Base-by-base conservation (phyloP, 2,329 filamentous ascomycete species). In the Aspergillus tanneri region DNA sequence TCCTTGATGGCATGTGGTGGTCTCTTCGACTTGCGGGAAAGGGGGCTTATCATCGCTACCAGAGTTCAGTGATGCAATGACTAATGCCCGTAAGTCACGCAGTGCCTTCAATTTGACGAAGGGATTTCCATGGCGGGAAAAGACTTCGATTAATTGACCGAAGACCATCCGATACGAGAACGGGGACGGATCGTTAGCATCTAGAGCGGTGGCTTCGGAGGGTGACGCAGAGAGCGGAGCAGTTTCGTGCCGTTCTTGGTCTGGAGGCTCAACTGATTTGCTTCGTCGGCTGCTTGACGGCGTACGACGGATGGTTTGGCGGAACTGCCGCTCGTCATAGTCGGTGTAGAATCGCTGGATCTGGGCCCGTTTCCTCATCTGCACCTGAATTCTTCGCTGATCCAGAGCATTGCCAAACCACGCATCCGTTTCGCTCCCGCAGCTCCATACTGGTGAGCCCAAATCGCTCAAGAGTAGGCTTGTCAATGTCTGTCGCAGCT, bases 391-490 rank as follows among this genome's bases (percentile, higher is more conserved):
- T 8, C 68, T 77, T 70, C 56, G 75, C 71, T 60, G 77, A 72
- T 81, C 79, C 8, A 76, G 58, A 5, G 73, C 71, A 47, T 73
- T 78, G 55, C 60, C 69, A 57, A 96, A 93, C 87, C 92, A 96
- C 3, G 78, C 78, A 66, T 97, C 93, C 0, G 92, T 97, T 72
- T 99, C 93, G 34, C 90, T 95, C 3, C 93, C 93, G 42, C 82
- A 82, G n/a, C 85, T 83, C 68, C 95, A 93, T 1, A 96, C 86
- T 23, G 89, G 81, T 32, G 86, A 90, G 5, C 91, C 90, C 3
- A 97, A 77, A 65, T 99, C 93, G 41, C 92, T 97, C 21, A 97
- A 73, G 2, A 97, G 73, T 14, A 99, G 76, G 55, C 90, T 91
- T 2, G 86, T 92, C 30, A 97, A 73, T 0, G 85, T 87, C 63